Base-by-base conservation (phyloP, 2,329 filamentous ascomycete species). In the Fulvia fulva region DNA sequence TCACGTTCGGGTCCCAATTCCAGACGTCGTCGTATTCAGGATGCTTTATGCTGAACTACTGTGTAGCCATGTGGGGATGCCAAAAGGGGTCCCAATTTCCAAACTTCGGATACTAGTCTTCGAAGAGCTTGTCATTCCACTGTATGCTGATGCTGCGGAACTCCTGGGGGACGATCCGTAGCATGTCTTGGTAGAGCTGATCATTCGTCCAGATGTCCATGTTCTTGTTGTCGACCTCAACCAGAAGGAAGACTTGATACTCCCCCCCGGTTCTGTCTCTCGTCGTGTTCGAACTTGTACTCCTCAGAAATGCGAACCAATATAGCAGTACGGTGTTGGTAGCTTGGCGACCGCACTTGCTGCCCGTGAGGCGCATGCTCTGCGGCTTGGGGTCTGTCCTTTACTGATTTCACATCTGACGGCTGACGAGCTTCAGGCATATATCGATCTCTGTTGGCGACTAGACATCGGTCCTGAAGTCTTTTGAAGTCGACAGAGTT, bases 1-100 rank as follows among this genome's bases (percentile, higher is more conserved):
- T 82, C 30, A 87, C 86, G 69, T 94, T 89, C 75, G 91, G 89
- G 70, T 94, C 90, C 89, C 89, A 92, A 71, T 93, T 92, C 89
- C 90, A 80, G 65, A 91, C 81, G 67, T 83, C 91, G 65, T 92
- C 88, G 63, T 89, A 94, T 67, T 93, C 85, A 0, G 88, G 88
- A 67, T 91, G 87, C 51, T 88, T 87, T 67, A 88, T 81, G 58
- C 84, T 84, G 69, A 92, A 91, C 74, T 87, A 87, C 70, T 91
- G 89, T 2, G 91, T 80, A 5, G 87, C 87, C 64, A 90, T 80
- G 78, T 87, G 90, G 67, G 90, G 87, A 28, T 77, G 74, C 76
- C 77, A 80, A 66, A 79, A 79, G 8, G 79, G 76, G 57, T 78
- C 74, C 75, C 76, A 79, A 58, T 79, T 76, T 37, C 71, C 74